A percentile compares a stretch with the other conserved stretches of the same genome.
phyloP scores from a whole-genome alignment of 192 early-diverging fungal species.

The Umbelopsis isabellina region DNA sequence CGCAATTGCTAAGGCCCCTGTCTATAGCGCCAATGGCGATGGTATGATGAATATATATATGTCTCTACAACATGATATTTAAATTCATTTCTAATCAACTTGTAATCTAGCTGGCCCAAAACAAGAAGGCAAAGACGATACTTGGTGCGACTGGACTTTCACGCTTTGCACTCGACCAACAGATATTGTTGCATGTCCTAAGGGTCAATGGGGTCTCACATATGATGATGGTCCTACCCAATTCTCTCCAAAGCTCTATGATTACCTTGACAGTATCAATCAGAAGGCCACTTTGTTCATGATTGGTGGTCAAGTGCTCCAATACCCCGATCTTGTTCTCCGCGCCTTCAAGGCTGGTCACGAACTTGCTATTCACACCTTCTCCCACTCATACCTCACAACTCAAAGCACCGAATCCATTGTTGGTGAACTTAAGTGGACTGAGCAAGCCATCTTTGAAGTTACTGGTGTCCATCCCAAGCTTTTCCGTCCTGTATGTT shows the following conservation, averaged over 20 bases:
- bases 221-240: constrained; percentile 61
- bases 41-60: constrained; percentile 24
- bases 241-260: constrained; percentile 47
- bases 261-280: constrained; percentile 42
- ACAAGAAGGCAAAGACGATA: constrained; percentile 14
- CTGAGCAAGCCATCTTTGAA: constrained; percentile 58
- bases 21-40: constrained; percentile 36
- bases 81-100: background rate
- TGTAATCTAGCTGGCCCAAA: constrained; percentile 24
- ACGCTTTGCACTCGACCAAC: constrained; percentile 44
- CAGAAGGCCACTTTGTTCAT: constrained; percentile 60
- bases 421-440: constrained; percentile 72
- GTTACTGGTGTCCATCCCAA: constrained; percentile 49
- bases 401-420: constrained; percentile 67
- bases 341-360: constrained; percentile 43
- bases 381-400: constrained; percentile 62
- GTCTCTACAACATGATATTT: background rate
- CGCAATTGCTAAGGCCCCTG: constrained; percentile 47
- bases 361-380: constrained; percentile 50
- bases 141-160: constrained; percentile 59
- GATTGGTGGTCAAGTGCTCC: constrained; percentile 53
- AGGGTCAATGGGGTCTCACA: constrained; percentile 56
- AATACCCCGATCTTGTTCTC: constrained; percentile 44
- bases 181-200: constrained; percentile 50
- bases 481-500: constrained; percentile 49